A percentile compares a stretch with the other conserved stretches of the same genome.
These are phyloP conservation scores for Colletotrichum sansevieriae DNA, from an alignment of 2,329 filamentous ascomycete species.

Conservation along the genomic window DNA sequence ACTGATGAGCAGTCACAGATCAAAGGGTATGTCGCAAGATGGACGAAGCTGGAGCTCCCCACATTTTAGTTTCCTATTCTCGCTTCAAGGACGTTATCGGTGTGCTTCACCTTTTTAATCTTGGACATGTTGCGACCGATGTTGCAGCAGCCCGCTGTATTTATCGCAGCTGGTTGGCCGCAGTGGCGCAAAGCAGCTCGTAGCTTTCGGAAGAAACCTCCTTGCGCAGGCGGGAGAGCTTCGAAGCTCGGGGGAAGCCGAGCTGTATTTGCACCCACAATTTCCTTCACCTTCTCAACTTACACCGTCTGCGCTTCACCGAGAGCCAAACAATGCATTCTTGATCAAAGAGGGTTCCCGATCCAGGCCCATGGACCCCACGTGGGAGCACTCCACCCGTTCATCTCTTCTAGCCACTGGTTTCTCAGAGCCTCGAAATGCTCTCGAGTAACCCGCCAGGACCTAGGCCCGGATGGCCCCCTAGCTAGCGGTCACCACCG, in stretches of 20 bases:
- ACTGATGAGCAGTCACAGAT: conserved; percentile 36
- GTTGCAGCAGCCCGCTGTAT: not conserved
- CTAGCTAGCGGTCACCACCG: conserved; percentile 22
- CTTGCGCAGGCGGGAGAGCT: conserved; percentile 18
- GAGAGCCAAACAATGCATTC: conserved; percentile 24
- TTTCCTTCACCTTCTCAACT: not conserved
- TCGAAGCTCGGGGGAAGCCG: not conserved
- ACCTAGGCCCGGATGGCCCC: conserved; percentile 25
- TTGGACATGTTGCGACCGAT: conserved; percentile 1
- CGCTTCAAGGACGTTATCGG: conserved; percentile 4
- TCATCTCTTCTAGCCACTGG: conserved; percentile 6
- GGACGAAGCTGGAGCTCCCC: conserved; percentile 21
- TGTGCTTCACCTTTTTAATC: conserved; percentile 1
- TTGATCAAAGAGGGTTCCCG: conserved; percentile 18
- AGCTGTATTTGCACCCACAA: not conserved
- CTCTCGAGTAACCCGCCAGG: conserved; percentile 23
- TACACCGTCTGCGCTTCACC: conserved; percentile 30
- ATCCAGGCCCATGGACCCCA: conserved; percentile 22
- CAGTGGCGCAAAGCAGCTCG: not conserved
- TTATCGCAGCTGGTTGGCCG: conserved; percentile 7
- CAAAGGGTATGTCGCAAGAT: conserved; percentile 31
- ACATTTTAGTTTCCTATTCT: conserved; percentile 10
- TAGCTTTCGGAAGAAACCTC: conserved; percentile 8
- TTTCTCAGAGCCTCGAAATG: not conserved
- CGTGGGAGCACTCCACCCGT: conserved; percentile 26